Conservation (phyloP, 768 basidiomycete species). For the Podaxis sp. region DNA sequence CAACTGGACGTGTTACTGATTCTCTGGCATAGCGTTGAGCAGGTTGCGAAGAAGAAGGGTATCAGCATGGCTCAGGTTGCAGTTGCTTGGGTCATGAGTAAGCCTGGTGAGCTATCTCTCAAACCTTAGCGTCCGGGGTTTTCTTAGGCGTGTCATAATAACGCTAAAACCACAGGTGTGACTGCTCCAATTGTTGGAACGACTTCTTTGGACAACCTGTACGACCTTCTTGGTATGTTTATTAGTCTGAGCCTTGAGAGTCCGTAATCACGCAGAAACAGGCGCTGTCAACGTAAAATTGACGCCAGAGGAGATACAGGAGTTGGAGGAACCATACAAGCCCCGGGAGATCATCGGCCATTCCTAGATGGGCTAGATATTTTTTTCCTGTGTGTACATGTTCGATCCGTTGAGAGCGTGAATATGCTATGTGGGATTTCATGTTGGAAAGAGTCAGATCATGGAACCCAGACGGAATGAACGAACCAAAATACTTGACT, state of each 20-base stretch:
- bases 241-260: not conserved
- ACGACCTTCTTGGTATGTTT: constrained; percentile 36
- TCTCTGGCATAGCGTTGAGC: constrained; percentile 40
- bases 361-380: not conserved
- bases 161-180: not conserved
- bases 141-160: not conserved
- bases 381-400: too few species aligned
- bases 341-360: constrained; percentile 3
- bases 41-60: constrained; percentile 48
- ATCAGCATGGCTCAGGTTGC: constrained; percentile 58
- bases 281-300: constrained; percentile 23
- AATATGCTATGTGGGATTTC: too few species aligned
- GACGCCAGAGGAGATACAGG: constrained; percentile 26
- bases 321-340: constrained; percentile 25
- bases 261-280: constrained; percentile 4
- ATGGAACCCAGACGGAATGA: too few species aligned
- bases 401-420: too few species aligned
- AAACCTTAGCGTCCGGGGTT: too few species aligned
- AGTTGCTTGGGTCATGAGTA: constrained; percentile 47
- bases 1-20: not conserved
- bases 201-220: not conserved
- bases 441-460: too few species aligned
- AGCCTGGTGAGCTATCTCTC: constrained; percentile 28
- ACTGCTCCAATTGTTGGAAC: not conserved
- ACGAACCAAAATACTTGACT: too few species aligned